phyloP scores from a whole-genome alignment of 1,139 yeast genomes.

The Candida sp. region DNA sequence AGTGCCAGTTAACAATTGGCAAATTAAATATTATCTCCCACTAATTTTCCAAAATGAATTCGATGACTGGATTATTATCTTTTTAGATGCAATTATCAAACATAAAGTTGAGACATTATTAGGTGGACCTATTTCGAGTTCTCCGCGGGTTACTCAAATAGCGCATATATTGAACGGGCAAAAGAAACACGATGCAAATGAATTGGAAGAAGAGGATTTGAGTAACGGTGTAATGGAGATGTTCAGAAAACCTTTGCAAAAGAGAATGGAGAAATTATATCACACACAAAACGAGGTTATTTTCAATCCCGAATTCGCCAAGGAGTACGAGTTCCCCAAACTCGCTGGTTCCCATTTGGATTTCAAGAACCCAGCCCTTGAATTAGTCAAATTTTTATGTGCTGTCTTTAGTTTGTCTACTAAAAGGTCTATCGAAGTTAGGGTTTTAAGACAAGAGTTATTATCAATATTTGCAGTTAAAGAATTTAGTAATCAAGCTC shows the following conservation, averaged over 20 bases:
- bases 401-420: constrained; percentile 70
- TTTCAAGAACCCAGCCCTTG: constrained; percentile 70
- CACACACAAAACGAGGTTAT: constrained; percentile 72
- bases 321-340: constrained; percentile 68
- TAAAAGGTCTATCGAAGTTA: constrained; percentile 64
- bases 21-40: constrained; percentile 73
- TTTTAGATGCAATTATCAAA: constrained; percentile 67
- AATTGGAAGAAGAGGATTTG: constrained; percentile 25
- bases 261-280: constrained; percentile 62
- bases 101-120: constrained; percentile 43
- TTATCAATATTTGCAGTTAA: constrained; percentile 71
- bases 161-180: constrained; percentile 50
- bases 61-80: constrained; percentile 80
- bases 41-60: constrained; percentile 74
- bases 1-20: constrained; percentile 74
- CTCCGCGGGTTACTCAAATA: constrained; percentile 69
- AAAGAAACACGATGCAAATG: constrained; percentile 28
- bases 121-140: constrained; percentile 32
- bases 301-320: constrained; percentile 59
- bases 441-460: constrained; percentile 73
- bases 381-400: constrained; percentile 71
- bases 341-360: constrained; percentile 67
- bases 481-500: constrained; percentile 79
- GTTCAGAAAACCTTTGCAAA: constrained; percentile 63
- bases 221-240: constrained; percentile 42